Conservation (phyloP, 2,329 filamentous ascomycete genomes). For the Aspergillus jensenii region DNA sequence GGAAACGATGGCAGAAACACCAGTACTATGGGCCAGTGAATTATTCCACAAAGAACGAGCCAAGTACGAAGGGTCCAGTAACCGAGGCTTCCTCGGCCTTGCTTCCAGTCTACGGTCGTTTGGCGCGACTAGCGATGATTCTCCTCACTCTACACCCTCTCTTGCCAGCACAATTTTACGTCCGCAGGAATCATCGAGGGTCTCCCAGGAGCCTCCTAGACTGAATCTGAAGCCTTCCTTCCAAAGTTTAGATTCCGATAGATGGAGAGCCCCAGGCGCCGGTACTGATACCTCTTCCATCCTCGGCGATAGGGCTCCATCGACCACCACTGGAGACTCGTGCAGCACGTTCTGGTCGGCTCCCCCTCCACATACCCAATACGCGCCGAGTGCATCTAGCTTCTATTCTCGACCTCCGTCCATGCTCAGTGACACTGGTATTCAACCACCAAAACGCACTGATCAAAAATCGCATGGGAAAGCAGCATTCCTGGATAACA, state of each 20-base stretch:
- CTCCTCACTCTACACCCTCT: slow-evolving; percentile 28
- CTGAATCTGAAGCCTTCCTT: slow-evolving; percentile 62
- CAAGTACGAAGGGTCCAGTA: slow-evolving; percentile 42
- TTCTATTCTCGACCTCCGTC: slow-evolving; percentile 48
- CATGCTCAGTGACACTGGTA: slow-evolving; percentile 40
- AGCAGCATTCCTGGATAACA: slow-evolving; percentile 70
- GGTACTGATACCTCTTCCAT: slow-evolving; percentile 61
- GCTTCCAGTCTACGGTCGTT: slow-evolving; percentile 43
- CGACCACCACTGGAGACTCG: slow-evolving; percentile 68
- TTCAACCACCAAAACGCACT: slow-evolving; percentile 30
- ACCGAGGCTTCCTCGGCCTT: slow-evolving; percentile 36
- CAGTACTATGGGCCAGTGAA: slow-evolving; percentile 89
- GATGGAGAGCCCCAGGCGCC: slow-evolving; percentile 59
- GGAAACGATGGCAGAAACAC: slow-evolving; percentile 78
- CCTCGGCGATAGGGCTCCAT: slow-evolving; percentile 67
- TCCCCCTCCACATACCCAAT: slow-evolving; percentile 67
- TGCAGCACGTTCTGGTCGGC: slow-evolving; percentile 86
- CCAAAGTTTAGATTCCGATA: slow-evolving; percentile 68
- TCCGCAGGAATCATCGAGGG: slow-evolving; percentile 32
- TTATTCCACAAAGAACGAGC: slow-evolving; percentile 72
- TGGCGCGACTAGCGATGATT: slow-evolving; percentile 46
- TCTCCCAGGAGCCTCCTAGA: slow-evolving; percentile 36
- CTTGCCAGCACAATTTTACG: slow-evolving; percentile 26
- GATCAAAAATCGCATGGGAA: slow-evolving; percentile 63
- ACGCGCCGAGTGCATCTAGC: slow-evolving; percentile 63